phyloP scores from a whole-genome alignment of 2,329 filamentous ascomycete genomes.

The Diplodia scrobiculata region DNA sequence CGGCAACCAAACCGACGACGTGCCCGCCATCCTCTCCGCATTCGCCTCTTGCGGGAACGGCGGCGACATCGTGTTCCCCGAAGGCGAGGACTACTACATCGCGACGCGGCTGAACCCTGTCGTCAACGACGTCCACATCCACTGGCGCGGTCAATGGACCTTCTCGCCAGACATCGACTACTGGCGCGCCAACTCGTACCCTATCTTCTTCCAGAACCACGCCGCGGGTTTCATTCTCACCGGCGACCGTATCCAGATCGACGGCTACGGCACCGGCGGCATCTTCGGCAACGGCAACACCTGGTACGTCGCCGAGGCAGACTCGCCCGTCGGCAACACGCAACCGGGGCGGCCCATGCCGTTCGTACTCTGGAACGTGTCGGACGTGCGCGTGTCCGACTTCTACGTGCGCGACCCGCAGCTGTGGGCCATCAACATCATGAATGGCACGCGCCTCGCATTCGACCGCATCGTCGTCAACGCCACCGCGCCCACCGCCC shows the following conservation, averaged over 20 bases:
- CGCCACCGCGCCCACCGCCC: constrained; percentile 54
- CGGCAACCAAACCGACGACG: constrained; percentile 45
- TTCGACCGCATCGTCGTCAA: constrained; percentile 57
- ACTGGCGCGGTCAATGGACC: constrained; percentile 58
- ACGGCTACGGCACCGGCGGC: constrained; percentile 57
- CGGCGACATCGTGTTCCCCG: constrained; percentile 55
- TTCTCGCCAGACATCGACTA: constrained; percentile 57
- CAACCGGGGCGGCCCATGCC: constrained; percentile 59
- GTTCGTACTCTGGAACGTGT: constrained; percentile 61
- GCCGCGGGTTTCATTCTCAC: constrained; percentile 56
- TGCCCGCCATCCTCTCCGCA: constrained; percentile 47
- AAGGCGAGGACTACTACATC: constrained; percentile 56
- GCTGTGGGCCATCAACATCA: constrained; percentile 60
- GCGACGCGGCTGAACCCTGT: constrained; percentile 54
- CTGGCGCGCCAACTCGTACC: constrained; percentile 59
- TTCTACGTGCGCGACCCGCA: constrained; percentile 57
- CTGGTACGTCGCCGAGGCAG: constrained; percentile 56
- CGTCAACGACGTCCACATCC: constrained; percentile 54
- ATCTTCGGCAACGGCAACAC: constrained; percentile 58
- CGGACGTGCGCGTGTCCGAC: constrained; percentile 56
- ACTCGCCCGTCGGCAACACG: constrained; percentile 41
- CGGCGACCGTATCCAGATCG: constrained; percentile 55
- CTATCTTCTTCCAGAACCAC: constrained; percentile 59
- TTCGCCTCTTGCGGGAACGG: constrained; percentile 47
- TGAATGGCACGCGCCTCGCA: constrained; percentile 59